Conservation (phyloP, 441 rosid species). For the Breynia disticha region DNA sequence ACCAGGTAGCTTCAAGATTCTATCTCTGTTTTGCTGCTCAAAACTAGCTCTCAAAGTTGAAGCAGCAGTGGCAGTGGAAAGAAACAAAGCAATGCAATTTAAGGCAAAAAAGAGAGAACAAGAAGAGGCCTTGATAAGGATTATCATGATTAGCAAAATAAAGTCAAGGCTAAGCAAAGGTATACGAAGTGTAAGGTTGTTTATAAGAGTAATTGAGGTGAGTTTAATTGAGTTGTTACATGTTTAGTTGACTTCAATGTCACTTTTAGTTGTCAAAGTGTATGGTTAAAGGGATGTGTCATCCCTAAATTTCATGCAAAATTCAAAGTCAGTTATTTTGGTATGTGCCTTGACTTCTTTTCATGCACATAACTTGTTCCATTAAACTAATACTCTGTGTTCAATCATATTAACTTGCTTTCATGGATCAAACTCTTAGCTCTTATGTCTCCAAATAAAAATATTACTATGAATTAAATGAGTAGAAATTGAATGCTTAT, state of each 20-base stretch:
- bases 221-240: constrained; percentile 8
- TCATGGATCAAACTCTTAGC: too few species aligned
- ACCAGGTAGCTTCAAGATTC: constrained; percentile 50
- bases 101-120: constrained; percentile 10
- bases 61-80: constrained; percentile 6
- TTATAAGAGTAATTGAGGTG: neutral
- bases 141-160: constrained; percentile 1
- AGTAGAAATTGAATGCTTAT: too few species aligned
- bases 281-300: constrained; percentile 8
- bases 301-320: neutral
- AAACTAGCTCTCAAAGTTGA: constrained; percentile 3
- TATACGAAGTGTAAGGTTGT: too few species aligned
- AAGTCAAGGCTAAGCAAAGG: too few species aligned
- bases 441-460: too few species aligned
- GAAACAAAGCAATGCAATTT: constrained; percentile 3
- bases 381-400: neutral
- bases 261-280: constrained; percentile 12
- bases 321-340: constrained; percentile 9
- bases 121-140: constrained; percentile 7
- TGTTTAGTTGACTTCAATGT: constrained; percentile 4
- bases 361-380: constrained; percentile 7
- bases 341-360: constrained; percentile 9
- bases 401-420: neutral
- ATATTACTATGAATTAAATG: too few species aligned
- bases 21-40: constrained; percentile 30